These are phyloP conservation scores for Sordariomycetes sp. DNA, from an alignment of 2,329 filamentous ascomycete species.

Conservation along the genomic window DNA sequence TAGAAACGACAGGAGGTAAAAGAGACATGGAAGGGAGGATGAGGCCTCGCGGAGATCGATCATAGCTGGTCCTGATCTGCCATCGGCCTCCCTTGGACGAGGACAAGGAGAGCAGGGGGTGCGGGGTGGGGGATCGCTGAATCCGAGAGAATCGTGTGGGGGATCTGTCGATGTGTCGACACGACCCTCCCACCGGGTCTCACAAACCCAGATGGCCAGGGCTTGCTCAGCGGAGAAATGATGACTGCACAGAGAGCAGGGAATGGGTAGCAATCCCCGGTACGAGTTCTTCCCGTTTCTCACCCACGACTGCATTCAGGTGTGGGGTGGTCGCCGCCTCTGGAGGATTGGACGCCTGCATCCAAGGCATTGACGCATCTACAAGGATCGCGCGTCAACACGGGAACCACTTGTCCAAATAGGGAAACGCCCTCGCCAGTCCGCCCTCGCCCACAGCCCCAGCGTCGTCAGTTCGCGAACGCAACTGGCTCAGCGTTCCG, in stretches of 20 bases:
- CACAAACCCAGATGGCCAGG: not conserved
- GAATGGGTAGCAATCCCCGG: not conserved
- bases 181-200: not conserved
- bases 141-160: not conserved
- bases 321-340: not conserved
- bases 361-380: slow-evolving; percentile 7
- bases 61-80: no score
- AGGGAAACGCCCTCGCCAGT: not conserved
- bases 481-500: not conserved
- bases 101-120: not conserved
- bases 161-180: not conserved
- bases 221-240: not conserved
- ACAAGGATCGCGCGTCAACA: slow-evolving; percentile 1
- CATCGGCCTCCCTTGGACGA: no score
- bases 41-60: no score
- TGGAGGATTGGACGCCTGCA: slow-evolving; percentile 1
- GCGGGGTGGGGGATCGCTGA: not conserved
- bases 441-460: not conserved
- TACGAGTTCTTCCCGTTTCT: not conserved
- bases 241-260: not conserved
- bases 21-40: no score
- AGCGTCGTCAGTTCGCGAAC: not conserved
- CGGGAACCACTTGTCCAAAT: not conserved
- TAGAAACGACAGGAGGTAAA: no score
- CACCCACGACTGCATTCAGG: not conserved